phyloP scores from a whole-genome alignment of 2,329 filamentous ascomycete genomes.

The Trichoderma sp. region DNA sequence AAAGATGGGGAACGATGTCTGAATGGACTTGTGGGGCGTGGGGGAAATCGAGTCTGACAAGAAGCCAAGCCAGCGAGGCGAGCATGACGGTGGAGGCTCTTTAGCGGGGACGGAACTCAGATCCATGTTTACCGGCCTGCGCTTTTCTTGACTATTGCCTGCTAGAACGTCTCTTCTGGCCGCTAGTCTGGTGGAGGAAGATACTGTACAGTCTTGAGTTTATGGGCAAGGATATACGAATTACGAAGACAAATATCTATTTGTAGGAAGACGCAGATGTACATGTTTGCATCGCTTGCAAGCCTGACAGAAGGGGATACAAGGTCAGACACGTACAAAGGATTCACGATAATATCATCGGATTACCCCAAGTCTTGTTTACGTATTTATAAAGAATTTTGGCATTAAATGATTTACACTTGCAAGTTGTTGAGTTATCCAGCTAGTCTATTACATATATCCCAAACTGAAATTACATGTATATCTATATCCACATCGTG shows the following conservation, averaged over 20 bases:
- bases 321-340: not conserved
- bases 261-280: not conserved
- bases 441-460: not conserved
- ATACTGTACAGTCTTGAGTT: not conserved
- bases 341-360: not conserved
- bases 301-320: not conserved
- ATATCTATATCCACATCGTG: not conserved
- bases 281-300: not conserved
- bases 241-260: not conserved
- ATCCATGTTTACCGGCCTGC: constrained; percentile 7
- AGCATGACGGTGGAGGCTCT: constrained; percentile 16
- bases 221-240: not conserved
- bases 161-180: not conserved
- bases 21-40: constrained; percentile 21
- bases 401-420: too few relatives aligned
- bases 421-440: not conserved
- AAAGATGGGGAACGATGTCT: constrained; percentile 1
- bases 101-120: constrained; percentile 18
- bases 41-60: constrained; percentile 23
- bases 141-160: constrained; percentile 4
- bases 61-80: constrained; percentile 7
- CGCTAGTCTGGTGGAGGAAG: not conserved
- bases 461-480: not conserved
- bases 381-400: not conserved
- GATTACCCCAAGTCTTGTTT: not conserved